Evolutionary conservation across 495 filamentous ascomycete genomes (phyloP), one percentile per base, ranked within the genome.

Genomic region (Terfezia claveryi): DNA sequence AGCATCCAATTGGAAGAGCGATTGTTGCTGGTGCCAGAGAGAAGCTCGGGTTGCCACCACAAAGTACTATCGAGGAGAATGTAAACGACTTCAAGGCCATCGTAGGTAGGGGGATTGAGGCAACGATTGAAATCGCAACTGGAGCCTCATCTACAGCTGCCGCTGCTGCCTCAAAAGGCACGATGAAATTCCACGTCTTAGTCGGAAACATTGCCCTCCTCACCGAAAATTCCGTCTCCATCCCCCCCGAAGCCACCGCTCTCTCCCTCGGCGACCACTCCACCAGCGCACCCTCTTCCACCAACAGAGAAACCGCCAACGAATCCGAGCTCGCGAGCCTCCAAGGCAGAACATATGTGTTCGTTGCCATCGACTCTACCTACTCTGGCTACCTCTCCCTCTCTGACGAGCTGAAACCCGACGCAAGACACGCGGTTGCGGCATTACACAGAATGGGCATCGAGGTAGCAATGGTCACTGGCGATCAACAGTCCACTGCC

Each of bases 1-100:
- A 99, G 69, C 91, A 99, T 68, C 91, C 91, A 0, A 82, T 96
- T 56, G 91, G 87, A 23, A 83, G 80, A 61, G 87, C 91, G 5
- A 84, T 96, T 54, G 67, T 87, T 16, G 64, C 70, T 10, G 79
- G 77, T 16, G 86, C 88, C 2, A 84, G 83, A 59, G 70, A 76
- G 14, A 75, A 85, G 58, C 76, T 94, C 8, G 80, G 80, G 7
- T 68, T 93, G 36, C 76, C 76, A 12, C 70, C 72, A 10, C 87
- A 92, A 53, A 80, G 78, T 8, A 76, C 79, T 14, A 70, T 96
- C 37, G 83, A 91, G 50, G 91, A 91, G 23, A 82, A 73, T 56
- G 71, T 93, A 53, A 81, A 82, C 46, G 82, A 94, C 38, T 95
- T 99, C 67, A 75, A 82, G 58, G 84, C 83, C 8, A 71, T 73